Percentiles rank a stretch among this genome's conserved stretches.
Evolutionary conservation across 257 asterid genomes (phyloP).

Genomic region (Capsicum chinense): DNA sequence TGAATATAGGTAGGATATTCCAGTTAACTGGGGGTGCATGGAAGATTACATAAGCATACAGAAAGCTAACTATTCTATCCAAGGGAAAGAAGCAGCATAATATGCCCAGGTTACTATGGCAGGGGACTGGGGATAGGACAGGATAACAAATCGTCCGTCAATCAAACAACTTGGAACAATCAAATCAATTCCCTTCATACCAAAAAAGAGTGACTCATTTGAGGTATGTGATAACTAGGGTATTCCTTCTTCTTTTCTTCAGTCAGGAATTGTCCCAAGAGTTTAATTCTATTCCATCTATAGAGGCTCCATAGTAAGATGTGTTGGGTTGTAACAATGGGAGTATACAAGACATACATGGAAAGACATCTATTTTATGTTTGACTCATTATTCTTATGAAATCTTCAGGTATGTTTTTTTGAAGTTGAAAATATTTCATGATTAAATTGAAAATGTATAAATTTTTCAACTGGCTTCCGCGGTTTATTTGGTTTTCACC

Average conservation of each 20-base stretch:
- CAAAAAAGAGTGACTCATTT: neutral
- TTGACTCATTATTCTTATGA: neutral
- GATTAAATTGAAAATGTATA: neutral
- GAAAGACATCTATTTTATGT: neutral
- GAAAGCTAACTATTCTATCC: neutral
- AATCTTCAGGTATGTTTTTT: neutral
- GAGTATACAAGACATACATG: neutral
- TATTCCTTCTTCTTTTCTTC: too few species aligned
- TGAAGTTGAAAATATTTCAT: neutral
- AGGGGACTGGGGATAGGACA: neutral
- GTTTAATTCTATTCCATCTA: too few species aligned
- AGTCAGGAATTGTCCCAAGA: too few species aligned
- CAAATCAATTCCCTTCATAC: conserved; percentile 5
- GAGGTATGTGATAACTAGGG: neutral
- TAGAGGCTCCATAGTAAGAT: neutral
- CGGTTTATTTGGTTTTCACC: neutral
- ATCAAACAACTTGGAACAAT: neutral
- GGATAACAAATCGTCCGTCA: neutral
- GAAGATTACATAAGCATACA: conserved; percentile 11
- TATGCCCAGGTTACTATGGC: neutral
- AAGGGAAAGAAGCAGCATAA: conserved; percentile 13
- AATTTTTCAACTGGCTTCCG: neutral
- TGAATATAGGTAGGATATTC: neutral
- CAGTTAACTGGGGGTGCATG: neutral
- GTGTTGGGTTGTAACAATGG: neutral